Evolutionary conservation across 2,329 filamentous ascomycete species (phyloP).

Genomic region (Colletotrichum tamarilloi): DNA sequence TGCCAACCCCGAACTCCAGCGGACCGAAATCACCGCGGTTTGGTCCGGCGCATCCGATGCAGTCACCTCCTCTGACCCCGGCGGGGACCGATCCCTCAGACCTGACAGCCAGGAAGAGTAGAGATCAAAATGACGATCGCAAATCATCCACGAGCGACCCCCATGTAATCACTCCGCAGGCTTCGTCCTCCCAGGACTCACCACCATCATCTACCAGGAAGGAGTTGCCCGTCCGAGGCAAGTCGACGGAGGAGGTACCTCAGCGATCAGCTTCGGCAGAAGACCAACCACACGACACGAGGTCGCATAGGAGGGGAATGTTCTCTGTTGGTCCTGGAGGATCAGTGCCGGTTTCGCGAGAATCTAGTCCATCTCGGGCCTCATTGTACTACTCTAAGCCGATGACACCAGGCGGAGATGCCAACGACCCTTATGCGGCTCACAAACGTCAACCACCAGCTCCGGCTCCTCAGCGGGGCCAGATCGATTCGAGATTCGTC

Average conservation of each 20-base stretch:
- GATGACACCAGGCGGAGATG: constrained; percentile 82
- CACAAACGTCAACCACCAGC: constrained; percentile 79
- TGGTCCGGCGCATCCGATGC: constrained; percentile 78
- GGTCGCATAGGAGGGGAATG: constrained; percentile 64
- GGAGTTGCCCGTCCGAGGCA: constrained; percentile 53
- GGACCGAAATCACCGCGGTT: constrained; percentile 73
- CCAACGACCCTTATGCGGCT: constrained; percentile 88
- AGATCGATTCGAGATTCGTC: constrained; percentile 84
- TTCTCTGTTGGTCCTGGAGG: constrained; percentile 61
- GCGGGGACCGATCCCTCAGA: constrained; percentile 72
- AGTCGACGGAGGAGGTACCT: constrained; percentile 55
- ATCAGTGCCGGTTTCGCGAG: constrained; percentile 68
- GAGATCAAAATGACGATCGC: constrained; percentile 43
- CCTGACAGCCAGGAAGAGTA: constrained; percentile 44
- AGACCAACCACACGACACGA: constrained; percentile 45
- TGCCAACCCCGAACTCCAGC: constrained; percentile 74
- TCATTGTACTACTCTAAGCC: constrained; percentile 77
- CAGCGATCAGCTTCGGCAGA: constrained; percentile 55
- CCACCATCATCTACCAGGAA: constrained; percentile 54
- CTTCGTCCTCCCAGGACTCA: constrained; percentile 67
- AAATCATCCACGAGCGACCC: constrained; percentile 51
- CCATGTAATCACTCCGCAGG: constrained; percentile 74
- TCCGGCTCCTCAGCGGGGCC: constrained; percentile 69
- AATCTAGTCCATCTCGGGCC: constrained; percentile 73
- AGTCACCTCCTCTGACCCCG: constrained; percentile 91